A percentile compares a stretch with the other conserved stretches of the same genome.
phyloP scores from a whole-genome alignment of 257 asterid species.

The Anisodus tanguticus region DNA sequence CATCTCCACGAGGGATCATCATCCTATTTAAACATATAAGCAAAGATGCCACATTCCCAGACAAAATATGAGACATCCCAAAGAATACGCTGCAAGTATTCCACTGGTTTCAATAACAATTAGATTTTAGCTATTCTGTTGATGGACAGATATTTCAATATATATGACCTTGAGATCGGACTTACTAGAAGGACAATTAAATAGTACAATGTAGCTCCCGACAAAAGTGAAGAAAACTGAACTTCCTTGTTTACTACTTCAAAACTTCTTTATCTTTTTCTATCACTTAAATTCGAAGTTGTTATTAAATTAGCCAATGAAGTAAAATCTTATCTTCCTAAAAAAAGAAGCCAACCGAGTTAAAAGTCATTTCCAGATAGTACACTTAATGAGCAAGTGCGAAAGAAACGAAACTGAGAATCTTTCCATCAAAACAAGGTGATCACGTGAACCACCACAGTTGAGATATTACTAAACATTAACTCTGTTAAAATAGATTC shows the following conservation, averaged over 20 bases:
- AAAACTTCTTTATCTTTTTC: background rate
- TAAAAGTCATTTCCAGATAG: background rate
- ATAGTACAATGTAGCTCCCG: background rate
- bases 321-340: background rate
- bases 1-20: background rate
- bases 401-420: background rate
- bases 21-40: background rate
- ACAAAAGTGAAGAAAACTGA: background rate
- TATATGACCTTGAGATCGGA: background rate
- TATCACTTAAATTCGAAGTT: background rate
- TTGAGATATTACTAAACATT: background rate
- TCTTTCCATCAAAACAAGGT: background rate
- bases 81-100: conserved; percentile 10
- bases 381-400: background rate
- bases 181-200: background rate
- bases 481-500: background rate
- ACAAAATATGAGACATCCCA: conserved; percentile 1
- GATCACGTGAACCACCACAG: background rate
- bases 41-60: background rate
- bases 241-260: background rate
- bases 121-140: background rate
- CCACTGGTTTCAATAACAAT: background rate
- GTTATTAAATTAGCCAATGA: background rate
- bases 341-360: background rate
- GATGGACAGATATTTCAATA: too few species aligned